Evolutionary conservation across 306 rosid species (phyloP).

Genomic region (Trifolium subterraneum): DNA sequence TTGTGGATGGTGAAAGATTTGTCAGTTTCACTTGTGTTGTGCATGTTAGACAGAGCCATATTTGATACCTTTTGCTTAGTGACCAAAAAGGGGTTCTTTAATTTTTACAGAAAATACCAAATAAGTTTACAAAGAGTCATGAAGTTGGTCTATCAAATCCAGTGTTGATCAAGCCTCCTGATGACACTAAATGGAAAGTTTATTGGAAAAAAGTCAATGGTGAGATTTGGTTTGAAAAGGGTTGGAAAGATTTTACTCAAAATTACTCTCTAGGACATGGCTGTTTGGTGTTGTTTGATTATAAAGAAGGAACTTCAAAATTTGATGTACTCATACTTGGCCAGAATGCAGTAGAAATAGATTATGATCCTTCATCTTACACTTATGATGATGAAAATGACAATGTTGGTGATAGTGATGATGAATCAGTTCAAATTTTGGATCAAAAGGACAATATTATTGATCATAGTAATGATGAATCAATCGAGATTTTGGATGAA

Average conservation of each 20-base stretch:
- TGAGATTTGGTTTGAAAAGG: slow-evolving; percentile 27
- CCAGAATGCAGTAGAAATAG: not conserved
- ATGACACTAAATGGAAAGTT: slow-evolving; percentile 38
- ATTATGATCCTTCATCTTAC: not conserved
- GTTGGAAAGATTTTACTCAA: slow-evolving; percentile 18
- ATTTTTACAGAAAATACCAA: slow-evolving; percentile 36
- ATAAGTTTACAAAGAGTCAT: slow-evolving; percentile 17
- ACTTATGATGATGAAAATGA: not conserved
- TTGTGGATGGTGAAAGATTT: too few species aligned
- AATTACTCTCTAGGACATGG: slow-evolving; percentile 19
- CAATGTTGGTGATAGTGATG: not conserved
- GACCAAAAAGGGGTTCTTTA: not conserved
- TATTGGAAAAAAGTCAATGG: slow-evolving; percentile 15
- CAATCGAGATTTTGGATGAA: slow-evolving; percentile 14
- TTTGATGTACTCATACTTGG: slow-evolving; percentile 10
- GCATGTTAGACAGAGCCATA: too few species aligned
- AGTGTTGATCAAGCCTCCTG: slow-evolving; percentile 4
- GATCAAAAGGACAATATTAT: not conserved
- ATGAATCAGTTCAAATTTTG: not conserved
- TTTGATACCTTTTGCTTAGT: not conserved
- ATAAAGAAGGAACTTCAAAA: not conserved
- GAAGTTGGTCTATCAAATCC: slow-evolving; percentile 32
- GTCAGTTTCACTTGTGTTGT: too few species aligned
- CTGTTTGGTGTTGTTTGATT: not conserved
- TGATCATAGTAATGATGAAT: slow-evolving; percentile 2